These are phyloP conservation scores for Rhododendron williamsianum DNA, from an alignment of 148 eudicot genomes.

Conservation along the genomic window DNA sequence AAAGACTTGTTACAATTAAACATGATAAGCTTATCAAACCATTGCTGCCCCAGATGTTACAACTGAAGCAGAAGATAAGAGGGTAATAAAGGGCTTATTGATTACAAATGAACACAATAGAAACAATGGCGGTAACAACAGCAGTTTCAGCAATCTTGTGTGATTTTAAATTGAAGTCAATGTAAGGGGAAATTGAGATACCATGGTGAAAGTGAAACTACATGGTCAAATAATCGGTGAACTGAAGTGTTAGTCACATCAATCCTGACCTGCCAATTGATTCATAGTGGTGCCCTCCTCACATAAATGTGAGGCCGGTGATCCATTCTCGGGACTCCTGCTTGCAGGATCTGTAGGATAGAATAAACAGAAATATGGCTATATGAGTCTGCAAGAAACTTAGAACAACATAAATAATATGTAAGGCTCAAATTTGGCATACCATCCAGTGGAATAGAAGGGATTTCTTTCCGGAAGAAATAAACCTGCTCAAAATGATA, in stretches of 20 bases:
- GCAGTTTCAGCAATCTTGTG: neutral
- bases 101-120: neutral
- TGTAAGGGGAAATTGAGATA: neutral
- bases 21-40: neutral
- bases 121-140: neutral
- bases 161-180: neutral
- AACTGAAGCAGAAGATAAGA: neutral
- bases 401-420: neutral
- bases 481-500: slow-evolving; percentile 89
- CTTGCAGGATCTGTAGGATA: slow-evolving; percentile 26
- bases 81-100: neutral
- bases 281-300: slow-evolving; percentile 24
- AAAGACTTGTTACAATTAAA: neutral
- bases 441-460: slow-evolving; percentile 40
- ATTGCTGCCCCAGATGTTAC: neutral
- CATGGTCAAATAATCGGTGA: neutral
- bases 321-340: slow-evolving; percentile 22
- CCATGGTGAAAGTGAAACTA: neutral
- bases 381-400: slow-evolving; percentile 4
- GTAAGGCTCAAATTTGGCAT: slow-evolving; percentile 4
- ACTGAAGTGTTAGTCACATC: neutral
- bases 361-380: neutral
- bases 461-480: slow-evolving; percentile 50
- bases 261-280: slow-evolving; percentile 31
- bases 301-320: slow-evolving; percentile 15